phyloP scores from a whole-genome alignment of 2,329 filamentous ascomycete genomes.

The Xylaria sp. region DNA sequence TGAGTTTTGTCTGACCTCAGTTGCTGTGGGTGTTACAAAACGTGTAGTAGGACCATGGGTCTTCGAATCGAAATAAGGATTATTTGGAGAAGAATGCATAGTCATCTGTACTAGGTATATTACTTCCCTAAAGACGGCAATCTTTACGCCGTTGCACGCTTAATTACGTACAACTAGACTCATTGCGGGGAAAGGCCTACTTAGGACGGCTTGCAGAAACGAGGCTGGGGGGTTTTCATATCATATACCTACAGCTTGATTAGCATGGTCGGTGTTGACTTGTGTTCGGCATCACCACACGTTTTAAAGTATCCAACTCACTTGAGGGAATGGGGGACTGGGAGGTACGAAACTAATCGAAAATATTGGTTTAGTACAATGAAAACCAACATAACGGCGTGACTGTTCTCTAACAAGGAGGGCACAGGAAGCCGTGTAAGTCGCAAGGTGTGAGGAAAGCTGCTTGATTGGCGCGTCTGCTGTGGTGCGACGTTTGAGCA shows the following conservation, averaged over 20 bases:
- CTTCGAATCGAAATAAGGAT: neutral
- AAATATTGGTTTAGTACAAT: neutral
- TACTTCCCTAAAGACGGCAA: neutral
- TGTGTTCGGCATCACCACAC: neutral
- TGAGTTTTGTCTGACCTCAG: conserved; percentile 10
- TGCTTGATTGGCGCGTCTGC: conserved; percentile 38
- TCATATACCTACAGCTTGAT: neutral
- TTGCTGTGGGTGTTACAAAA: neutral
- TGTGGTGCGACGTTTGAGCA: conserved; percentile 18
- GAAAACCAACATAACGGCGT: conserved; percentile 9
- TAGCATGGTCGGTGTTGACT: neutral
- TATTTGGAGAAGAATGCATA: neutral
- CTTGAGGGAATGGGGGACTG: conserved; percentile 7
- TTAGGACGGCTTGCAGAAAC: neutral
- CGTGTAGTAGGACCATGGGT: neutral
- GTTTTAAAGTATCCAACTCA: neutral
- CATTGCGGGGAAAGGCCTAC: neutral
- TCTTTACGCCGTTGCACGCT: neutral
- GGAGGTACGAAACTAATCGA: conserved; percentile 1
- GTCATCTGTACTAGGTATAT: neutral
- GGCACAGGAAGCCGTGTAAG: conserved; percentile 13
- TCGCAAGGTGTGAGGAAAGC: conserved; percentile 13
- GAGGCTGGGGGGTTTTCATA: neutral
- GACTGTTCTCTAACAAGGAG: conserved; percentile 4
- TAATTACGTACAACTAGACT: neutral